These are phyloP conservation scores for Thinopyrum obtusiflorum DNA, from an alignment of 202 grass and related monocot genomes.

Conservation along the genomic window DNA sequence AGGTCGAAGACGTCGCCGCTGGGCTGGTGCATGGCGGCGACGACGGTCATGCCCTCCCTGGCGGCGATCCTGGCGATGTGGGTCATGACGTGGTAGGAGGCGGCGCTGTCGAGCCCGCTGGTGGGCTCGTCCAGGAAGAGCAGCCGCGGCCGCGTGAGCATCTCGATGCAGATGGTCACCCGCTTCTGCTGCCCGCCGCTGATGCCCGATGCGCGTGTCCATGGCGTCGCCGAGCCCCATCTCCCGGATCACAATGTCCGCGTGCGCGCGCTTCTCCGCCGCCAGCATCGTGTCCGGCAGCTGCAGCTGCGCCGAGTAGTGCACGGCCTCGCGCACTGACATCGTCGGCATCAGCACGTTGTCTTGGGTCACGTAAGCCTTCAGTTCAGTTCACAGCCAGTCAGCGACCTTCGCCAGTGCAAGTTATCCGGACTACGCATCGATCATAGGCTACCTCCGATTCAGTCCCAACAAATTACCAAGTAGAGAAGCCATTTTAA, in stretches of 20 bases:
- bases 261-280: conserved; percentile 43
- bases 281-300: conserved; percentile 53
- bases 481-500: too few species aligned
- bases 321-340: conserved; percentile 65
- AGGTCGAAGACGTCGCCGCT: conserved; percentile 52
- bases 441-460: too few species aligned
- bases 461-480: too few species aligned
- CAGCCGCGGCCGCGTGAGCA: conserved; percentile 57
- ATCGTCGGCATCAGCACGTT: conserved; percentile 78
- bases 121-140: conserved; percentile 93
- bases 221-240: conserved; percentile 61
- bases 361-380: conserved; percentile 87
- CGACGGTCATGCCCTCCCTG: conserved; percentile 38
- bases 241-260: conserved; percentile 62
- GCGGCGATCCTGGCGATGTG: conserved; percentile 29
- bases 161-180: conserved; percentile 72
- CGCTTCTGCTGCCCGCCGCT: conserved; percentile 70
- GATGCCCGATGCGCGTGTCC: conserved; percentile 74
- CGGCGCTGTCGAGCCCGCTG: conserved; percentile 77
- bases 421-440: too few species aligned
- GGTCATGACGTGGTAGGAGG: conserved; percentile 58
- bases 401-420: too few species aligned
- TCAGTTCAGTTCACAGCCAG: neutral
- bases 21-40: conserved; percentile 64
- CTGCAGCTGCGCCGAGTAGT: conserved; percentile 73